Conservation (phyloP, 2,329 filamentous ascomycete species). For the Sporothrix variecibatus region DNA sequence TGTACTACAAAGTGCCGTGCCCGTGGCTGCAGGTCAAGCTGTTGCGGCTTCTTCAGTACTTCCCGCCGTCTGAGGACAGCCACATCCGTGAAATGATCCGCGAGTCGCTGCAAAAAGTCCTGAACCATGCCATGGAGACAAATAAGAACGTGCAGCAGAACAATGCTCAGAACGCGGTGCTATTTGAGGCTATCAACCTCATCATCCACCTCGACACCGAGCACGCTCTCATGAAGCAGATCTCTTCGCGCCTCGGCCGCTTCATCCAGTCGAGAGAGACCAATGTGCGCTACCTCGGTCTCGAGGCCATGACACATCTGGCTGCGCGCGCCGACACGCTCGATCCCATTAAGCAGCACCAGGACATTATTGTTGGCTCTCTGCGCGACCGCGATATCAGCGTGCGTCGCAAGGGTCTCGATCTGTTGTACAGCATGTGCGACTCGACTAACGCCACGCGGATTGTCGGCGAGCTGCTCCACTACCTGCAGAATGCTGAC, state of each 20-base stretch:
- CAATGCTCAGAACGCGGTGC: slow-evolving; percentile 95
- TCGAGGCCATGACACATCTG: slow-evolving; percentile 98
- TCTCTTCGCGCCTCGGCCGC: slow-evolving; percentile 84
- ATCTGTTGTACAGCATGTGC: slow-evolving; percentile 99
- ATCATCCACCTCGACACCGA: slow-evolving; percentile 98
- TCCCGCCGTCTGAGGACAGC: slow-evolving; percentile 91
- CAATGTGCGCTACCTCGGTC: slow-evolving; percentile 91
- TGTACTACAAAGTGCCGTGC: slow-evolving; percentile 99
- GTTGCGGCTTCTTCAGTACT: slow-evolving; percentile 88
- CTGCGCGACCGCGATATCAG: slow-evolving; percentile 96
- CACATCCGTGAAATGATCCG: slow-evolving; percentile 90
- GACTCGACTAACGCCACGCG: slow-evolving; percentile 90
- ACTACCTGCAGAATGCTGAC: slow-evolving; percentile 93
- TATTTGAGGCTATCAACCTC: slow-evolving; percentile 98
- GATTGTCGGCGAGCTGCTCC: slow-evolving; percentile 89
- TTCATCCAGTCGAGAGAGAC: slow-evolving; percentile 98
- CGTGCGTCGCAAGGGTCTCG: slow-evolving; percentile 90
- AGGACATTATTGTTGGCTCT: slow-evolving; percentile 92
- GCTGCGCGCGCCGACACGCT: slow-evolving; percentile 91
- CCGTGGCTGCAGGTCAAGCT: slow-evolving; percentile 98
- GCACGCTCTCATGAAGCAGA: slow-evolving; percentile 91
- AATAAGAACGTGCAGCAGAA: slow-evolving; percentile 99
- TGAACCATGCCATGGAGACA: slow-evolving; percentile 87
- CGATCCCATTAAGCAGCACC: slow-evolving; percentile 97
- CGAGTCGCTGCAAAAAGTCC: slow-evolving; percentile 84